phyloP scores from a whole-genome alignment of 768 basidiomycete genomes.

The Cyclocybe aegerita region DNA sequence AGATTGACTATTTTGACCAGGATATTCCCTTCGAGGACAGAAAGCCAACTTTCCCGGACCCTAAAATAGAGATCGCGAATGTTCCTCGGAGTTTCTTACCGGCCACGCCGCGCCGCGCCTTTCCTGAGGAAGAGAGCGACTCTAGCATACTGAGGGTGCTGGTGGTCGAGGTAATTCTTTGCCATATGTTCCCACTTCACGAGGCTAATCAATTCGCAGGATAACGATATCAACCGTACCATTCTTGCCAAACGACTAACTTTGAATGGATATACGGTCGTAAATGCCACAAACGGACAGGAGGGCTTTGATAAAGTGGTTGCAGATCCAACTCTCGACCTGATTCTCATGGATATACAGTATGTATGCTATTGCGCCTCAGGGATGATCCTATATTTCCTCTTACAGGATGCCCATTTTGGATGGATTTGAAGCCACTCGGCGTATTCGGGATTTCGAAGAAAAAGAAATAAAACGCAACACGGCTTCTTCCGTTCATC shows the following conservation, averaged over 20 bases:
- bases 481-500: conserved; percentile 13
- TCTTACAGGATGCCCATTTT: conserved; percentile 72
- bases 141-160: conserved; percentile 44
- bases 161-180: conserved; percentile 58
- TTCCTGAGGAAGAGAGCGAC: conserved; percentile 1
- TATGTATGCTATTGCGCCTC: conserved; percentile 29
- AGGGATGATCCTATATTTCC: background rate
- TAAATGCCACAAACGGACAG: conserved; percentile 72
- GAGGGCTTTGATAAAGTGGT: conserved; percentile 64
- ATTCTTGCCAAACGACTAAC: conserved; percentile 69
- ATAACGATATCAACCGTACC: conserved; percentile 71
- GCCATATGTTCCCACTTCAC: background rate
- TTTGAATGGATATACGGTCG: conserved; percentile 64
- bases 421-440: conserved; percentile 69
- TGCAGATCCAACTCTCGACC: conserved; percentile 63
- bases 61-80: too few relatives aligned
- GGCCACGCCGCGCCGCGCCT: background rate
- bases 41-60: background rate
- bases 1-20: conserved; percentile 26
- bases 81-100: background rate
- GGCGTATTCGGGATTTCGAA: conserved; percentile 65
- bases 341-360: conserved; percentile 84
- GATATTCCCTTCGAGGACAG: background rate
- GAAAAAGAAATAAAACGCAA: conserved; percentile 13
- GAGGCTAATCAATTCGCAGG: conserved; percentile 33